Evolutionary conservation across 345 rosid species (phyloP).

Genomic region (Eucalyptus marginata): DNA sequence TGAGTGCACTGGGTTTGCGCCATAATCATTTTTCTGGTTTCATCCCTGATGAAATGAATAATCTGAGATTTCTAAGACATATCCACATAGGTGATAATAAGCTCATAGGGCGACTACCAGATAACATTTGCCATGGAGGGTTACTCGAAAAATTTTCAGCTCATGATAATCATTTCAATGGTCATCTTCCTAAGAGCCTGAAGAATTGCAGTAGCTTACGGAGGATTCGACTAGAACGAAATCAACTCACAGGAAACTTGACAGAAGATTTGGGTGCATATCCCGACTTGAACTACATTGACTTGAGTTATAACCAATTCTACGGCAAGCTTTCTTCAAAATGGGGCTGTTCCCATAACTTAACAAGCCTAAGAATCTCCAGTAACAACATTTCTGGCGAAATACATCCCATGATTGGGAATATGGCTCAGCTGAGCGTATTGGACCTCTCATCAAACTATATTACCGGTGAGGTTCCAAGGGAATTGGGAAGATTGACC

Average conservation of each 20-base stretch:
- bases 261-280: background rate
- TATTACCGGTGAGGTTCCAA: accelerated
- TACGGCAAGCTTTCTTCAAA: background rate
- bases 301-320: background rate
- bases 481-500: background rate
- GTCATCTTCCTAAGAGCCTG: background rate
- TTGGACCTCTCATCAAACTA: background rate
- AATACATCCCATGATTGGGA: background rate
- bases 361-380: background rate
- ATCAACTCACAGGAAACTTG: constrained; percentile 12
- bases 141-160: background rate
- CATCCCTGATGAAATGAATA: background rate
- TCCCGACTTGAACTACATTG: background rate
- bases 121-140: background rate
- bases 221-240: constrained; percentile 1
- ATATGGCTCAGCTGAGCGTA: background rate
- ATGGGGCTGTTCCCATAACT: background rate
- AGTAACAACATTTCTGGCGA: background rate
- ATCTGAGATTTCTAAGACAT: background rate
- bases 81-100: background rate
- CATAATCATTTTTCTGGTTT: background rate
- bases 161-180: background rate
- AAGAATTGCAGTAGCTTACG: constrained; percentile 6
- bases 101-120: background rate
- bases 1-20: background rate